Evolutionary conservation across 495 filamentous ascomycete genomes (phyloP), one percentile per base, ranked within the genome.

Genomic region (Aspergillus nidulans): DNA sequence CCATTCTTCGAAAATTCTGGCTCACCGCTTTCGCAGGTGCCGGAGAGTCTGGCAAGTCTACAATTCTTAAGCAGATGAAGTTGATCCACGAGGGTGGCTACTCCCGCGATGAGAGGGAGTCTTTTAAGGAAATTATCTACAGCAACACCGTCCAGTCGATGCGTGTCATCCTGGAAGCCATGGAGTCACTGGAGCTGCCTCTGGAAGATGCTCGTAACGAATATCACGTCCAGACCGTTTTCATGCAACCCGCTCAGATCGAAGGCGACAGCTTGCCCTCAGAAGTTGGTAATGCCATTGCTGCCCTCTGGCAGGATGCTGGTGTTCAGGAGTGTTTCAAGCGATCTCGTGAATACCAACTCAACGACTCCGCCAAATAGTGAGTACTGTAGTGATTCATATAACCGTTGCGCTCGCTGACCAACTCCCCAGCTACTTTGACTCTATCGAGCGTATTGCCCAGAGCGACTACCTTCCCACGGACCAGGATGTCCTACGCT

Each of bases 21-120:
- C 46, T 19, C 23, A 19, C 26, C 21, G 56, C 26, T 56, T 23
- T 6, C 12, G 24, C 66, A 97, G 94, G 94, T 80, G 94, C 94
- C 74, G 94, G 94, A 83, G 94, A 98, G 84, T 97, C 94, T 64
- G 94, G 94, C 73, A 98, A 98, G 79, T 97, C 95, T 47, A 98
- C 94, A 12, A 97, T 98, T 66, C 81, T 98, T 53, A 98, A 98
- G 78, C 94, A 98, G 84, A 98, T 98, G 94, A 97, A 81, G 62
- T 69, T 81, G 60, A 81, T 81, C 51, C 73, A 81, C 63, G 79
- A 81, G 67, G 78, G 78, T 25, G 77, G 79, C 38, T 81, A 81
- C 63, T 80, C 78, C 46, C 76, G 74, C 57, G 79, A 81, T 59
- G 79, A 81, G 60, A 72, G 77, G 45, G 79, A 81, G 66, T 81